Evolutionary conservation across 2,329 filamentous ascomycete genomes (phyloP), one percentile per base, ranked within the genome.

Genomic region (Colletotrichum sp.): DNA sequence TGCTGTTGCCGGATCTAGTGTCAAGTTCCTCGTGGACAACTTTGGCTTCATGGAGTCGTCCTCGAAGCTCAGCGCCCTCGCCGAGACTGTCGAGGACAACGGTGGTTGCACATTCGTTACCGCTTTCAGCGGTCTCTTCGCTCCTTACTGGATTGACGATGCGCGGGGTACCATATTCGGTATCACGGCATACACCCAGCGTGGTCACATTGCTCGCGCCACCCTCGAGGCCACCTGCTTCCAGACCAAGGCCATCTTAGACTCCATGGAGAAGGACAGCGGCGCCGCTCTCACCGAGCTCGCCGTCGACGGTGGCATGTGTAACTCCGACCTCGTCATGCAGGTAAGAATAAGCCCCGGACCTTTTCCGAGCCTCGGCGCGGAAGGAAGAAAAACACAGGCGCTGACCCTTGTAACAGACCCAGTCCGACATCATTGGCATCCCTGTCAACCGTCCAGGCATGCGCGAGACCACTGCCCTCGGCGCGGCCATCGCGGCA

Each of bases 261-360:
- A 95, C 80, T 93, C 95, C 69, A 96, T 96, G 94, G 93, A 93
- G 82, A 93, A 93, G 83, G 95, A 96, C 85, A 94, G 92, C 75
- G 93, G 93, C n/a, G 92, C 95, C 81, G 89, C 90, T 70, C 87
- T 96, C 66, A 89, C 90, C 39, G 92, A 94, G 83, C 88, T 96
- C n/a, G 92, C 93, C 44, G 95, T 96, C n/a, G 95, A 96, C 81
- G 94, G 94, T 76, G 95, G 95, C 81, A 95, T 96, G 94, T 94
- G 92, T 82, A 95, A 95, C 82, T 94, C 93, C 12, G 92, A 95
- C 82, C 89, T 96, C 72, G 94, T 93, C 85, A 96, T 96, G 95
- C 94, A 91, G 90, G 80, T 80, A 75, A 67, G 78, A 74, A 52
- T 32, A 69, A 44, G 49, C 24, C 60, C 39, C 64, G 73, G 73